phyloP scores from a whole-genome alignment of 192 early-diverging fungal species.

The Backusella macrospora region DNA sequence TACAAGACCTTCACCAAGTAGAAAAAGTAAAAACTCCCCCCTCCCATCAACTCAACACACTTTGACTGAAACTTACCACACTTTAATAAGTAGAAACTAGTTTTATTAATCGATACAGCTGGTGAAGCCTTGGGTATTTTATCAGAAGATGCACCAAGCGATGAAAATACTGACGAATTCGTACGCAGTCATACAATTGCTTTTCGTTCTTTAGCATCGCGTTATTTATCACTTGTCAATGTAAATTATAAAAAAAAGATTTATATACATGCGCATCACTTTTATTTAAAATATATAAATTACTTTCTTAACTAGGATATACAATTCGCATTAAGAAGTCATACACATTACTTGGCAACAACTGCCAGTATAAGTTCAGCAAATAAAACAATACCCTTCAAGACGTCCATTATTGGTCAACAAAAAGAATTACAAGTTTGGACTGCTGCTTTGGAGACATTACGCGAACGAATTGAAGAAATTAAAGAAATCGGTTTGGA shows the following conservation, averaged over 20 bases:
- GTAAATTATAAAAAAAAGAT: too few relatives aligned
- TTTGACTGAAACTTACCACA: not conserved
- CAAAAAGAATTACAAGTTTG: conserved; percentile 33
- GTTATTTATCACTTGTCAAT: conserved; percentile 34
- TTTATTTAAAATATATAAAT: not conserved
- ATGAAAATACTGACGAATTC: conserved; percentile 6
- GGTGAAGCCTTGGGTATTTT: conserved; percentile 28
- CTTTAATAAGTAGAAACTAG: conserved; percentile 29
- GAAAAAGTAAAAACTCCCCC: conserved; percentile 23
- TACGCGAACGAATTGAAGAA: conserved; percentile 20
- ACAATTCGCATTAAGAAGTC: conserved; percentile 28
- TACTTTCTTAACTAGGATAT: conserved; percentile 25
- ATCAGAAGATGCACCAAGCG: conserved; percentile 17
- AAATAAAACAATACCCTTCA: conserved; percentile 33
- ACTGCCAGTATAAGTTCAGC: conserved; percentile 22
- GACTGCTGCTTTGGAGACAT: conserved; percentile 21
- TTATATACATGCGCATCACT: too few relatives aligned
- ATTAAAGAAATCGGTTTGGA: conserved; percentile 9
- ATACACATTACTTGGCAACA: conserved; percentile 30
- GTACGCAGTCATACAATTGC: not conserved
- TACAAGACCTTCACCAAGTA: conserved; percentile 29
- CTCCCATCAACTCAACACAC: not conserved
- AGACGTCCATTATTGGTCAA: conserved; percentile 20
- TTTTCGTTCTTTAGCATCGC: conserved; percentile 17
- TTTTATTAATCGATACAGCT: conserved; percentile 31